phyloP scores from a whole-genome alignment of 495 filamentous ascomycete genomes.

The Podospora australis region DNA sequence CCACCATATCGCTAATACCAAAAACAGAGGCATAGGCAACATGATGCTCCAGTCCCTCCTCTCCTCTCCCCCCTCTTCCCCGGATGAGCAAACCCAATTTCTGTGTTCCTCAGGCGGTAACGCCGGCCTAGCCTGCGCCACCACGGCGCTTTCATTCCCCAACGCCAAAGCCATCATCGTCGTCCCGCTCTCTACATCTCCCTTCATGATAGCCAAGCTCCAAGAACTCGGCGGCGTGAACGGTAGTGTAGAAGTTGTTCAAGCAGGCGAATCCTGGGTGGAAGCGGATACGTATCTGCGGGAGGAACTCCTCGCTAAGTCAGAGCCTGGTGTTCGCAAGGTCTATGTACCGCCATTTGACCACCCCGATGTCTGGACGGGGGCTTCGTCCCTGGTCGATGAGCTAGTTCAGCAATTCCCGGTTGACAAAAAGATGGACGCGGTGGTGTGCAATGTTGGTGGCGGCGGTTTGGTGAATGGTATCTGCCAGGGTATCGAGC shows the following conservation, averaged over 20 bases:
- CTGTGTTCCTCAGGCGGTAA: conserved; percentile 87
- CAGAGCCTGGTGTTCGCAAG: conserved; percentile 38
- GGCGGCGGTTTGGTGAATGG: conserved; percentile 85
- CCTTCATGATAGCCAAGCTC: conserved; percentile 70
- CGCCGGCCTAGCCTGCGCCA: conserved; percentile 84
- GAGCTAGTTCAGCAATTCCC: conserved; percentile 44
- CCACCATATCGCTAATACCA: not conserved
- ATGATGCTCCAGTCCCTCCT: conserved; percentile 53
- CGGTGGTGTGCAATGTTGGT: conserved; percentile 76
- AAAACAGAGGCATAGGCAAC: conserved; percentile 61
- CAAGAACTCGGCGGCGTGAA: conserved; percentile 59
- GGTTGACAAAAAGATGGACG: conserved; percentile 44
- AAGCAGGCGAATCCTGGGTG: conserved; percentile 63
- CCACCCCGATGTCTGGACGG: conserved; percentile 77
- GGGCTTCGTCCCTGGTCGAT: conserved; percentile 63
- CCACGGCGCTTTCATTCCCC: conserved; percentile 62
- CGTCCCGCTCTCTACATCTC: conserved; percentile 61
- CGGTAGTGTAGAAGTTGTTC: conserved; percentile 44
- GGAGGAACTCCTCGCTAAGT: conserved; percentile 45
- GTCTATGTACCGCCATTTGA: conserved; percentile 95
- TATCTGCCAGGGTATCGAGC: conserved; percentile 64
- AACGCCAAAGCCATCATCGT: conserved; percentile 71
- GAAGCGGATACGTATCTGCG: conserved; percentile 73
- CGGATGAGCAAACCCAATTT: conserved; percentile 56
- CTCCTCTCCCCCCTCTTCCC: conserved; percentile 31